Base-by-base conservation (phyloP, 2,329 filamentous ascomycete genomes). In the Aspergillus alliaceus region DNA sequence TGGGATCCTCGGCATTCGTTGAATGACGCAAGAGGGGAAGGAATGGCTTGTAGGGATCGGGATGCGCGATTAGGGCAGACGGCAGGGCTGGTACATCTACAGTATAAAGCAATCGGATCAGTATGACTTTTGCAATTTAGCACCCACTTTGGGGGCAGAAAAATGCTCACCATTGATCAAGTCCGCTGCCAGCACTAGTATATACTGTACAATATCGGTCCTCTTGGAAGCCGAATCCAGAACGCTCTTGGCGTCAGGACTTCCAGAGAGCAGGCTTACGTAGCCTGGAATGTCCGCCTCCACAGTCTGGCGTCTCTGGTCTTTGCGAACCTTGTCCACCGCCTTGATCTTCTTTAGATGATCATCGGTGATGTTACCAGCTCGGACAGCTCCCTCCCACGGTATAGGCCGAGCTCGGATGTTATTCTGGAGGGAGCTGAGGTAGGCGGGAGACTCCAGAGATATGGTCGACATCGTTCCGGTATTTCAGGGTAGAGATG, bases 321-420 rank as follows among this genome's bases (percentile, higher is more conserved):
- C 95, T 76, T 91, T 95, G 76, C 92, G 90, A 65, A 95, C 90
- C 79, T 97, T 98, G 77, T 98, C 95, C 67, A 98, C 91, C 60
- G 93, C 91, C 77, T 93, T 93, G 79, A 99, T 96, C 83, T 93
- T 93, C 80, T 90, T 90, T 67, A 97, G 86, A 77, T 99, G 93
- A 66, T 90, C 88, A 66, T 98, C 93, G 57, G 90, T 96, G 77
- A 99, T 90, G 71, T 91, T 95, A 75, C 93, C 91, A 67, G 91
- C 91, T 75, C 95, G 87, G 65, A 96, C 91, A 69, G 93, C 93
- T 69, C 93, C 93, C 77, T 98, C 93, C 95, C 95, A 99, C 57
- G 93, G 93, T 78, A 99, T 96, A 64, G 93, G 93, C 66, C 95
- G 87, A 72, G 91, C 90, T 72, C 95, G 91, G 75, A 98, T 96